These are phyloP conservation scores for Acacia concinna DNA, from an alignment of 331 rosid species.

Conservation along the genomic window DNA sequence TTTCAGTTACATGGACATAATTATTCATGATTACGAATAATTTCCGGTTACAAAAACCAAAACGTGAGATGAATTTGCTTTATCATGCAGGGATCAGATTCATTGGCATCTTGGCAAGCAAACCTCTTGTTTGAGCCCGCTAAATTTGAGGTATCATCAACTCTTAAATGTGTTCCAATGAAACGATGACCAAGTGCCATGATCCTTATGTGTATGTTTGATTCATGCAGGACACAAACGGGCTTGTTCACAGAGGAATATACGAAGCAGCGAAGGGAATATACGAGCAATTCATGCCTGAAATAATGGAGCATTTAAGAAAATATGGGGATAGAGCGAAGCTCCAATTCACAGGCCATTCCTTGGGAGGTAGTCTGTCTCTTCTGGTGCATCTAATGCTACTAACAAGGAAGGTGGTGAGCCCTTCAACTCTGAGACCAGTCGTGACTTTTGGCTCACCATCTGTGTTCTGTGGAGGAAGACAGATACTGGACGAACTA, in stretches of 20 bases:
- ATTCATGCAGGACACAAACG: background rate
- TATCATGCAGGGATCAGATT: constrained; percentile 9
- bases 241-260: background rate
- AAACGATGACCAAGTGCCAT: too few species aligned
- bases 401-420: background rate
- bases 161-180: background rate
- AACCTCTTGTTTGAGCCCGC: constrained; percentile 17
- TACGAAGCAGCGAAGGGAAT: constrained; percentile 18
- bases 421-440: constrained; percentile 6
- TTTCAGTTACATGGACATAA: background rate
- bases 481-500: background rate
- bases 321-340: background rate
- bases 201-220: too few species aligned
- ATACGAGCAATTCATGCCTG: constrained; percentile 11
- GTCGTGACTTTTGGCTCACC: constrained; percentile 8
- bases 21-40: background rate
- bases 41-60: background rate
- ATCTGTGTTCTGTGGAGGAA: constrained; percentile 19
- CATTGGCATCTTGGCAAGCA: constrained; percentile 22
- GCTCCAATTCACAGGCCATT: constrained; percentile 13
- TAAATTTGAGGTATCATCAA: background rate
- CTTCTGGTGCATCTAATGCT: constrained; percentile 13
- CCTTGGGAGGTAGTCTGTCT: constrained; percentile 11
- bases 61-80: background rate
- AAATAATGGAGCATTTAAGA: constrained; percentile 12